Conservation (phyloP, 1,284 basidiomycete genomes). For the Cryptococcus hybrid region DNA sequence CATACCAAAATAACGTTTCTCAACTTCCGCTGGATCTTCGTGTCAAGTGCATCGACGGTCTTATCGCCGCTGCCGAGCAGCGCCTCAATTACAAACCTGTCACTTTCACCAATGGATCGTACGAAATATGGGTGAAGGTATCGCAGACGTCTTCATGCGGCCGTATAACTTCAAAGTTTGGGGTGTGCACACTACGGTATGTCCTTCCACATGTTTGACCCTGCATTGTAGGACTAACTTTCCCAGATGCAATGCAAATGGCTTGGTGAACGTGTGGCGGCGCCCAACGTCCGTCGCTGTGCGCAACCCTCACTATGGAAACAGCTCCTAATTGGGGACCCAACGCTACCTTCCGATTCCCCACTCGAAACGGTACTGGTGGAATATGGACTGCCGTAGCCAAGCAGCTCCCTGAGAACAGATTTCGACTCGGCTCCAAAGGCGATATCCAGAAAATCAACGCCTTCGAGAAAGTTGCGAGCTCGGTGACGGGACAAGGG, state of each 20-base stretch:
- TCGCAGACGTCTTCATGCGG: slow-evolving; percentile 57
- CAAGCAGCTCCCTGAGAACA: slow-evolving; percentile 50
- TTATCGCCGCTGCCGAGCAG: slow-evolving; percentile 49
- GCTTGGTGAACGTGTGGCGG: slow-evolving; percentile 58
- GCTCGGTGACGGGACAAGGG: slow-evolving; percentile 50
- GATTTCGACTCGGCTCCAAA: slow-evolving; percentile 45
- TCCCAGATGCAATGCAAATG: slow-evolving; percentile 58
- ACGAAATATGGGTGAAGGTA: slow-evolving; percentile 54
- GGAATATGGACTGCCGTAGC: slow-evolving; percentile 58
- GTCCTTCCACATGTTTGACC: slow-evolving; percentile 4
- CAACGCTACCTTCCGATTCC: slow-evolving; percentile 58
- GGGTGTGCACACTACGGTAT: slow-evolving; percentile 54
- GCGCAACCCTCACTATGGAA: slow-evolving; percentile 55
- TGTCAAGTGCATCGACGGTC: slow-evolving; percentile 55
- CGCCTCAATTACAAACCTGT: slow-evolving; percentile 26
- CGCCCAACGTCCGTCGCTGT: slow-evolving; percentile 55
- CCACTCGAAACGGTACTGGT: slow-evolving; percentile 55
- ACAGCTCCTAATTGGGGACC: slow-evolving; percentile 57
- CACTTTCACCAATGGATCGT: slow-evolving; percentile 53
- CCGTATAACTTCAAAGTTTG: slow-evolving; percentile 60
- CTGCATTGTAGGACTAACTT: neutral
- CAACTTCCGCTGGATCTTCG: slow-evolving; percentile 54
- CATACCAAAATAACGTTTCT: slow-evolving; percentile 56
- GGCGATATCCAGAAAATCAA: slow-evolving; percentile 49
- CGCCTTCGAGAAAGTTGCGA: slow-evolving; percentile 48